Percentiles rank a stretch among this genome's conserved stretches.
phyloP scores from a whole-genome alignment of 192 early-diverging fungal genomes.

The Linnemannia schmuckeri region DNA sequence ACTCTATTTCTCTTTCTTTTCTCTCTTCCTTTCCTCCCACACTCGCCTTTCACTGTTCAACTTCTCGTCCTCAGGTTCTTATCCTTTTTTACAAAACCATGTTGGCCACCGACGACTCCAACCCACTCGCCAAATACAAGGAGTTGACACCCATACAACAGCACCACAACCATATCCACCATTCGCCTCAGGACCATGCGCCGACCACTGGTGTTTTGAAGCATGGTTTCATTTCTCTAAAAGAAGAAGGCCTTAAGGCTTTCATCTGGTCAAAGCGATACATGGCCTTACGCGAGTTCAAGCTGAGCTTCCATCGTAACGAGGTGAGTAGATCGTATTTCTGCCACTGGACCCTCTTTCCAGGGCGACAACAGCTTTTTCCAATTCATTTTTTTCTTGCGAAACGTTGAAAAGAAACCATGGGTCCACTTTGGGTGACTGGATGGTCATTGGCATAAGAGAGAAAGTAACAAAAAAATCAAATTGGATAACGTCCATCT shows the following conservation, averaged over 20 bases:
- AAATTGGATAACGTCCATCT: background rate
- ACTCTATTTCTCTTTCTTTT: background rate
- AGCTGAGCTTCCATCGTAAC: constrained; percentile 92
- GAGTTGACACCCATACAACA: constrained; percentile 47
- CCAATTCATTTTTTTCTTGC: background rate
- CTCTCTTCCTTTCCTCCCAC: background rate
- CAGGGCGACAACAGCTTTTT: background rate
- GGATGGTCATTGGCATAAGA: background rate
- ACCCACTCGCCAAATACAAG: constrained; percentile 50
- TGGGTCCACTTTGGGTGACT: background rate
- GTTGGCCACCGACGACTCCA: constrained; percentile 26
- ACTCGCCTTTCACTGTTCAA: background rate
- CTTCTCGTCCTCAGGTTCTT: background rate
- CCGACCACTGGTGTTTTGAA: constrained; percentile 69
- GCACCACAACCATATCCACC: too few species aligned
- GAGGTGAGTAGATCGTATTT: constrained; percentile 74
- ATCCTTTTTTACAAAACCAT: constrained; percentile 7
- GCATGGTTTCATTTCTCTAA: constrained; percentile 87
- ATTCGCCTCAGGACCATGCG: constrained; percentile 29
- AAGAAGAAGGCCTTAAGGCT: constrained; percentile 90
- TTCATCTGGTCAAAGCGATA: constrained; percentile 98
- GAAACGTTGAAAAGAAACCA: too few species aligned
- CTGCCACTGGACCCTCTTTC: constrained; percentile 9
- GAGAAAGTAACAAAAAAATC: background rate
- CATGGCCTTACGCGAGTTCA: constrained; percentile 89